Base-by-base conservation (phyloP, 257 asterid species). In the Anisodus tanguticus region DNA sequence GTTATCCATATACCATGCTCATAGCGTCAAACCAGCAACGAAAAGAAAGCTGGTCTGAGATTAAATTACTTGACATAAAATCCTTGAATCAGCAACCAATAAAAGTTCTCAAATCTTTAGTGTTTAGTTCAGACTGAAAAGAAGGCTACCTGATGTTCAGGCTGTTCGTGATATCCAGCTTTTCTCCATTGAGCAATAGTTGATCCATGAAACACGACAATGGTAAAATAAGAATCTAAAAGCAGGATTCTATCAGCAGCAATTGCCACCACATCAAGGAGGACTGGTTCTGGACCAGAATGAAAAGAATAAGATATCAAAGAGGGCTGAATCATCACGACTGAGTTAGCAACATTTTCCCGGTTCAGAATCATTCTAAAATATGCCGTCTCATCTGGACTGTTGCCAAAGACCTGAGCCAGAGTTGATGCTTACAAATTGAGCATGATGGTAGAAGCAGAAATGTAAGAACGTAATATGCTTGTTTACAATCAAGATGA, bases 281-380 rank as follows among this genome's bases (percentile, higher is more conserved):
- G 98, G 85, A 90, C 99, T 54, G 99, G 97, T 88, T 93, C 97
- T 3, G 99, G 98, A 66, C 87, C 97, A 88, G 98, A 93, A 76
- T 95, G 95, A 91, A 97, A 97, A 68, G 98, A 91, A 89, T 95
- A 97, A 83, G 99, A 92, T 88, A 97, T 93, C 89, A 97, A 92
- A 51, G 99, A 97, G 45, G 99, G 99, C 87, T 97, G 99, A 89
- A 95, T 97, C 99, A 97, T 97, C 84, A 95, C 99, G 82, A 97
- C 97, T 71, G 98, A 95, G 91, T 97, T 92, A 83, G 95, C 90
- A 82, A 93, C 97, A 88, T 91, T 93, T 90, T 95, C 99, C 91
- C 95, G 89, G 88, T 95, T 93, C 86, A 97, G 83, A 85, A 97
- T 92, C 98, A 97, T 95, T 87, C 98, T 90, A 86, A 93, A 97